These are phyloP conservation scores for Botrytis hyacinthi DNA, from an alignment of 2,329 filamentous ascomycete genomes.

Conservation along the genomic window DNA sequence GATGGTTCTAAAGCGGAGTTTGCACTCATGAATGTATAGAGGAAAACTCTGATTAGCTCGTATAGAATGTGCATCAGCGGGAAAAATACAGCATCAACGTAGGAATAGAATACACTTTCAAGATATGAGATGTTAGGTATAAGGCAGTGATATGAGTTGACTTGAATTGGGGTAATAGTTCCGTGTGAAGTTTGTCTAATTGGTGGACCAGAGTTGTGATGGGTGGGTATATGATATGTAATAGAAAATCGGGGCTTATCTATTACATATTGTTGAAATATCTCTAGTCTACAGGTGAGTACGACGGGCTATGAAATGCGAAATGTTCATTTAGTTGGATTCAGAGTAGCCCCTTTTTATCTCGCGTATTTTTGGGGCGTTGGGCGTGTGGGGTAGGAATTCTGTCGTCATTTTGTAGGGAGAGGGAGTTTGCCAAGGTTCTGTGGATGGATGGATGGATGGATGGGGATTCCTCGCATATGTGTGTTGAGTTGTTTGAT, in stretches of 20 bases:
- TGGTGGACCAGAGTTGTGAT: neutral
- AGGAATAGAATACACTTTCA: neutral
- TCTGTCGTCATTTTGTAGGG: too few relatives aligned
- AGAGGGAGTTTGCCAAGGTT: too few relatives aligned
- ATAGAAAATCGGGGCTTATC: neutral
- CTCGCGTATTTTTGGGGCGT: neutral
- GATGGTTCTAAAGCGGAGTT: neutral
- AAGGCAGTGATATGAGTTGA: neutral
- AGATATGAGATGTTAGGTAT: neutral
- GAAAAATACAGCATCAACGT: neutral
- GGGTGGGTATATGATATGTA: neutral
- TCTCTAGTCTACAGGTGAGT: neutral
- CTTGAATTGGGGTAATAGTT: neutral
- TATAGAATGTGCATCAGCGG: neutral
- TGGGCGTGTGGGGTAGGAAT: neutral
- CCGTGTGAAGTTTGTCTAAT: neutral
- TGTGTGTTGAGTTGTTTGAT: too few relatives aligned
- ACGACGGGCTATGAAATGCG: neutral
- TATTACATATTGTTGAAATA: neutral
- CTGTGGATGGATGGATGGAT: too few relatives aligned
- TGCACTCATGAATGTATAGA: neutral
- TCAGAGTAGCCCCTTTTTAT: neutral
- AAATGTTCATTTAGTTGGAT: neutral
- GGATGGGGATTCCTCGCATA: too few relatives aligned
- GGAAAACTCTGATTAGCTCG: neutral